Percentiles rank a stretch among this genome's conserved stretches.
These are phyloP conservation scores for Bacidia gigantensis DNA, from an alignment of 495 filamentous ascomycete species.

Conservation along the genomic window DNA sequence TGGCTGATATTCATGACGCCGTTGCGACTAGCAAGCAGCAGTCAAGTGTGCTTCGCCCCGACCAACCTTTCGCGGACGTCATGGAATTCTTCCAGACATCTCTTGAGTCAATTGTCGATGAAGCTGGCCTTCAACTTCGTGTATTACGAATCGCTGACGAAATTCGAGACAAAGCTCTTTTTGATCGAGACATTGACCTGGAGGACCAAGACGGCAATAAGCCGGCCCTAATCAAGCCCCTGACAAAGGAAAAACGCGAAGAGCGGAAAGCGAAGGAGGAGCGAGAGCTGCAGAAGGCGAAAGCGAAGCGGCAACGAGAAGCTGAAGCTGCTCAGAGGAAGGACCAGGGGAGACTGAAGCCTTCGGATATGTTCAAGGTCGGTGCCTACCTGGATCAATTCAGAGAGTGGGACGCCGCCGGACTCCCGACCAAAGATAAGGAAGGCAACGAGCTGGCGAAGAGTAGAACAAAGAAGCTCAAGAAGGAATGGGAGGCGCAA, in stretches of 20 bases:
- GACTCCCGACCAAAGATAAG: conserved; percentile 61
- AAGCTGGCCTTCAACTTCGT: conserved; percentile 33
- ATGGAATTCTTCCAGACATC: conserved; percentile 4
- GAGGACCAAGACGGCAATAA: conserved; percentile 63
- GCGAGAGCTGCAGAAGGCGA: conserved; percentile 40
- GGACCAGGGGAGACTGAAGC: conserved; percentile 59
- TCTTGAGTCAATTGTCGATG: conserved; percentile 15
- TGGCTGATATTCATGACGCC: conserved; percentile 13
- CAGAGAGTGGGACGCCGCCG: conserved; percentile 73
- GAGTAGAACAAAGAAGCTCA: conserved; percentile 65
- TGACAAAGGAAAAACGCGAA: conserved; percentile 58
- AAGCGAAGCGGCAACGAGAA: conserved; percentile 43
- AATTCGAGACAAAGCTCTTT: conserved; percentile 67
- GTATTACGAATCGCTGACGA: conserved; percentile 61
- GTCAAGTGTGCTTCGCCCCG: conserved; percentile 1
- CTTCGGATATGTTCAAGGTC: conserved; percentile 56
- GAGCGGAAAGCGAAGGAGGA: conserved; percentile 56
- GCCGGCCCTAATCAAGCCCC: conserved; percentile 72
- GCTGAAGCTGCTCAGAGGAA: conserved; percentile 42
- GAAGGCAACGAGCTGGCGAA: conserved; percentile 74
- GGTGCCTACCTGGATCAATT: conserved; percentile 40
- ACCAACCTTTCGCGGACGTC: conserved; percentile 19
- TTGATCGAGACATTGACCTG: conserved; percentile 68
- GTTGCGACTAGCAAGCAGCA: conserved; percentile 24
- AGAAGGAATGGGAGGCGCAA: conserved; percentile 86